Base-by-base conservation (phyloP, 108 stramenopile genomes). In the Pseudonitzschia multiseries region DNA sequence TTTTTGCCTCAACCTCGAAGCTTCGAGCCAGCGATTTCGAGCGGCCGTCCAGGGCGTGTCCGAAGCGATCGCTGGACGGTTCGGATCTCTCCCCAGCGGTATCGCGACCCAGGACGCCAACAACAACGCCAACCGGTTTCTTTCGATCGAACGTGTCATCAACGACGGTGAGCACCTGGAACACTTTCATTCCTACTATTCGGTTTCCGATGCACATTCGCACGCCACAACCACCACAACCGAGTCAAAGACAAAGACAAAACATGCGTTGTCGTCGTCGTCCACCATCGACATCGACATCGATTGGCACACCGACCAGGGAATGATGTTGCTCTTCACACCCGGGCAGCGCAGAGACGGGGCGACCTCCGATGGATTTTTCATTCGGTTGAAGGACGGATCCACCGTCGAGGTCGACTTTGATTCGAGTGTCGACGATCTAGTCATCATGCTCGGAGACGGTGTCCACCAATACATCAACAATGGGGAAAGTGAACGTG, bases 401-500 rank as follows among this genome's bases (percentile, higher is more conserved):
- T 64, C 77, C 20, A 27, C 46, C 36, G 78, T 32, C 26, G 57
- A 71, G 54, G 69, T 95, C 43, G 79, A 84, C 32, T 91, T 92
- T 69, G 79, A 79, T 24, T n/a, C 44, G 13, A 43, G 73, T 32
- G 43, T 73, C 21, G 84, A 86, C 60, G 90, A 92, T 70, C 76
- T 88, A 44, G 79, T 95, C 28, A 80, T 90, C 41, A 82, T 95
- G 87, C 57, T 95, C 50, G 94, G 94, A 20, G 94, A 95, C 77
- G 91, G 90, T 36, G 87, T 93, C 40, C 85, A 93, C 65, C 90
- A 91, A 78, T 81, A 79, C 63, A 72, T 85, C 53, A 87, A 86
- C 60, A 57, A 67, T 26, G 54, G 67, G 26, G 63, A 53, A n/a
- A n/a, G n/a, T n/a, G n/a, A n/a, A n/a, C n/a, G n/a, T n/a, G n/a